phyloP scores from a whole-genome alignment of 2,329 filamentous ascomycete species.

The Colletotrichum lindemuthianum region DNA sequence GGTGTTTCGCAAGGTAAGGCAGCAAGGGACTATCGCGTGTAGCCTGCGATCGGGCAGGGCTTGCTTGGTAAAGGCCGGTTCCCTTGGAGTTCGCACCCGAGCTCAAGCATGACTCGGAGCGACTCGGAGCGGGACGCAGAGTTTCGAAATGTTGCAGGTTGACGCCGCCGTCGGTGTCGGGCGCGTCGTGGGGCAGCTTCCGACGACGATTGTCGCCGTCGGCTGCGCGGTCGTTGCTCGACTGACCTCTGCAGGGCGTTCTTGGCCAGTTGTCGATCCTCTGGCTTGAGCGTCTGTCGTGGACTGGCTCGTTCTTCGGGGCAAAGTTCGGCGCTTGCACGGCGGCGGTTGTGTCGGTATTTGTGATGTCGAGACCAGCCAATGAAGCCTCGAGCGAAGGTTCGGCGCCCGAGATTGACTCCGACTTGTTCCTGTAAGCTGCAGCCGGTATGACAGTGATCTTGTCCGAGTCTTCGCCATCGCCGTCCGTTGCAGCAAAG shows the following conservation, averaged over 20 bases:
- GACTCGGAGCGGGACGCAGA: not conserved
- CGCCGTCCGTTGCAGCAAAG: not conserved
- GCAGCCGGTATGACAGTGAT: not conserved
- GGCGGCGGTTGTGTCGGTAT: not conserved
- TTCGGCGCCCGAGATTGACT: not conserved
- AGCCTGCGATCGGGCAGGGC: not conserved
- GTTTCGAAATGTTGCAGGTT: not conserved
- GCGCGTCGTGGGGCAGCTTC: not conserved
- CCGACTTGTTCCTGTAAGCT: not conserved
- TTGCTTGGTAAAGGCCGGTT: not conserved
- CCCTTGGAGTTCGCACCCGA: not conserved
- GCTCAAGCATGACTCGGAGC: not conserved
- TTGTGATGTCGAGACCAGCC: not conserved
- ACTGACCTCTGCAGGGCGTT: not conserved
- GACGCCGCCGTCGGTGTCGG: not conserved
- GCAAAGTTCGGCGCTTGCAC: not conserved
- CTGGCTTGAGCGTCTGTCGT: not conserved
- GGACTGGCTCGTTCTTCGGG: not conserved
- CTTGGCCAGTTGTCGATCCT: not conserved
- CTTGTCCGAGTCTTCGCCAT: not conserved
- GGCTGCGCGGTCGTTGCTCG: not conserved
- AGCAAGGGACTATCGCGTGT: conserved; percentile 1
- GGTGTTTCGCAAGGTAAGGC: not conserved
- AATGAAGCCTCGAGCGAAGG: not conserved
- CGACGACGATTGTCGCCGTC: not conserved